A percentile compares a stretch with the other conserved stretches of the same genome.
phyloP scores from a whole-genome alignment of 2,329 filamentous ascomycete genomes.

The Xylariaceae sp. region DNA sequence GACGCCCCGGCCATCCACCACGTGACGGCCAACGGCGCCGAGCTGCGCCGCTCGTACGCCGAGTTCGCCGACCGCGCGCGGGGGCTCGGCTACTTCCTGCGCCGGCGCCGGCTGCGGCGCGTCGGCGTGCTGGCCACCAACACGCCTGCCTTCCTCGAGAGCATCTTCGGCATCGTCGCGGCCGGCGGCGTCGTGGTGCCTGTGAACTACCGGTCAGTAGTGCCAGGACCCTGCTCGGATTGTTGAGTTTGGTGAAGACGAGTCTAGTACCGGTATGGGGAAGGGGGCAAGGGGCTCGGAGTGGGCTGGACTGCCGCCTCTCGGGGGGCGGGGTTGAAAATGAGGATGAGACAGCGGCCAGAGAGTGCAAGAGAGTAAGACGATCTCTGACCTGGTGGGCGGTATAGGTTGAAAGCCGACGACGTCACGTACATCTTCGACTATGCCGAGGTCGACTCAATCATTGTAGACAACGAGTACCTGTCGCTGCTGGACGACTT shows the following conservation, averaged over 20 bases:
- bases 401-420: slow-evolving; percentile 39
- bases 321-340: background rate
- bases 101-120: slow-evolving; percentile 62
- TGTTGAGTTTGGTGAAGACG: no score
- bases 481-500: slow-evolving; percentile 61
- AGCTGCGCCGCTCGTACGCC: slow-evolving; percentile 68
- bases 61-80: slow-evolving; percentile 80
- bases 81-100: slow-evolving; percentile 81
- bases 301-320: no score
- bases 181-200: slow-evolving; percentile 72
- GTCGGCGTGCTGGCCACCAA: slow-evolving; percentile 87
- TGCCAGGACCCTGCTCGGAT: background rate
- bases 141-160: slow-evolving; percentile 88
- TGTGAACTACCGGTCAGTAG: slow-evolving; percentile 40
- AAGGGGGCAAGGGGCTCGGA: no score
- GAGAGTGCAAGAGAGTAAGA: background rate
- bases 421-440: slow-evolving; percentile 89
- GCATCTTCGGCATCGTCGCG: slow-evolving; percentile 78
- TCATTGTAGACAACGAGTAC: slow-evolving; percentile 83
- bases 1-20: slow-evolving; percentile 80
- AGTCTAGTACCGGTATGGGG: no score
- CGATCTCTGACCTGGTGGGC: background rate
- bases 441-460: slow-evolving; percentile 76
- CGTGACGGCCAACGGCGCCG: slow-evolving; percentile 66
- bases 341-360: no score